These are phyloP conservation scores for Melanopsichium pennsylvanicum DNA, from an alignment of 1,284 basidiomycete genomes.

Conservation along the genomic window DNA sequence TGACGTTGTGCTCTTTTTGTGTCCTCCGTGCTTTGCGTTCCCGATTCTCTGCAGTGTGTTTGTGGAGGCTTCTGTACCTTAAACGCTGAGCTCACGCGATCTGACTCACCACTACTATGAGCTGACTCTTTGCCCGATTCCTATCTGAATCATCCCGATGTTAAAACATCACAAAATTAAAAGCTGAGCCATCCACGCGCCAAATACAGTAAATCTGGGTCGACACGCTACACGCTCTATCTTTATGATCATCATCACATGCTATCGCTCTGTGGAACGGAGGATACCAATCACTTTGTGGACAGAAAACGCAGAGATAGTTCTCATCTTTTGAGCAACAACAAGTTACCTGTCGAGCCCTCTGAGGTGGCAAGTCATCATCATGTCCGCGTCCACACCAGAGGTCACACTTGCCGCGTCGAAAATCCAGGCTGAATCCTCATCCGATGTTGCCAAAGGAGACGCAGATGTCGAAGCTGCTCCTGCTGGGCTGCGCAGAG, in stretches of 20 bases:
- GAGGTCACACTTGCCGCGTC: background rate
- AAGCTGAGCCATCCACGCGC: conserved; percentile 4
- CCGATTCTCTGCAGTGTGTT: no score
- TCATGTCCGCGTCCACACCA: conserved; percentile 15
- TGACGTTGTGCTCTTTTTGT: conserved; percentile 15
- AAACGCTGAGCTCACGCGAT: conserved; percentile 34
- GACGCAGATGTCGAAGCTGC: background rate
- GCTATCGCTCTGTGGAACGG: no score
- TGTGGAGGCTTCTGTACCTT: conserved; percentile 9
- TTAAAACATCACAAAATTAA: background rate
- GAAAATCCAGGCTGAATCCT: conserved; percentile 8
- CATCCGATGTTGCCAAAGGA: background rate
- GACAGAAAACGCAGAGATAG: no score
- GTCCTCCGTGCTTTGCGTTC: no score
- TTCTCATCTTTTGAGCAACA: conserved; percentile 5
- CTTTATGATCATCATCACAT: no score
- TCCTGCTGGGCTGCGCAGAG: conserved; percentile 15
- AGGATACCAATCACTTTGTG: no score
- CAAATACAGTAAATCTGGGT: no score
- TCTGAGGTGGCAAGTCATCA: background rate
- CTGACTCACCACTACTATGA: no score
- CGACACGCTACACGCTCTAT: no score
- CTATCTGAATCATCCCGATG: conserved; percentile 5
- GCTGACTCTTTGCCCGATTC: background rate
- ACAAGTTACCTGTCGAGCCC: background rate